Evolutionary conservation across 768 basidiomycete species (phyloP), one percentile per base, ranked within the genome.

Genomic region (Clavaria fumosa): DNA sequence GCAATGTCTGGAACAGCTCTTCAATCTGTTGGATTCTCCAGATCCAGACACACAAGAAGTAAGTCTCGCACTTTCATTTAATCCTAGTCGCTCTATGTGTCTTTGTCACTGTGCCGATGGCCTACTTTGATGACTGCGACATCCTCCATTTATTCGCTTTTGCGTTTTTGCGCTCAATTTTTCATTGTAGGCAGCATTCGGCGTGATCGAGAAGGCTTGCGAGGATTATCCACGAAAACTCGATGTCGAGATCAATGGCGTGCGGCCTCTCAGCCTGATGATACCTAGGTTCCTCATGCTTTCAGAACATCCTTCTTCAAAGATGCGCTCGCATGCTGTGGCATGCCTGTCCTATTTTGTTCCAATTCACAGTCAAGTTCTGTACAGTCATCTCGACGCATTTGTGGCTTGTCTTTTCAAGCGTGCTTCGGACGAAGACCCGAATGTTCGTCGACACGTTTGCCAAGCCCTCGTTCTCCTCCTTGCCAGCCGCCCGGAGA

Each of bases 211-310:
- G 58, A 95, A 95, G 56, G 82, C 93, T 37, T 93, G 89, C 57
- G 89, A 97, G 57, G 95, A 99, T 54, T 91, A 86, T 45, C 91
- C 95, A 12, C 74, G 84, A 45, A 90, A 93, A 63, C 71, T 96
- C 61, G 88, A 95, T 57, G 72, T 96, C 44, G 83, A 91, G 44
- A 84, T 97, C 51, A 78, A 78, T 49, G 93, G 93, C 37, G 75
- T 78, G n/a, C 72, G 88, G 35, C 88, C 91, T 0, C 74, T 99
- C 47, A 88, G 97, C 59, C 88, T 75, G 55, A 89, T 99, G 78
- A 81, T 97, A 48, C 90, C 90, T 39, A 89, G 91, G 57, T 93
- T 97, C 62, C 72, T 99, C 47, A 53, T 72, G 46, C 75, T 90
- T 50, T 78, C 89, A 36, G 83, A 88, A 45, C 88, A 97, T 46